Percentiles rank a stretch among this genome's conserved stretches.
Conservation (phyloP, 257 asterid species). For the Eucommia ulmoides region DNA sequence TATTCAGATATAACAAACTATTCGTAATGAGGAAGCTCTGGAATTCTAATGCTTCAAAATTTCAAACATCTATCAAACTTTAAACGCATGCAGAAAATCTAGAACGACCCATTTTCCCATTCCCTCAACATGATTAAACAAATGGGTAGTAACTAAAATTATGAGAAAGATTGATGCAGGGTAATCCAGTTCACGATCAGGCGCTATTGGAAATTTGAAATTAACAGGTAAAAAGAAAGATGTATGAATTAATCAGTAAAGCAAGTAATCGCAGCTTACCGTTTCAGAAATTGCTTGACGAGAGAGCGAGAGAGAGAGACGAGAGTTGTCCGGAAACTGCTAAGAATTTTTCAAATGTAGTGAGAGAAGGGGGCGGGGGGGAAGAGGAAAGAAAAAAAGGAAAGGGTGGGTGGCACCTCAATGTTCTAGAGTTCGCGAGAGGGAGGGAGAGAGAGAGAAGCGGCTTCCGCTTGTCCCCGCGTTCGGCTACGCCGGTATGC, state of each 20-base stretch:
- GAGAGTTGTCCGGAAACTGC: too few relatives aligned
- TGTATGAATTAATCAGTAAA: not conserved
- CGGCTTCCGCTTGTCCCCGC: too few relatives aligned
- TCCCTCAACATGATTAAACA: not conserved
- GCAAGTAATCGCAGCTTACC: not conserved
- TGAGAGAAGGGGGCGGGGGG: not conserved
- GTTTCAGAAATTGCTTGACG: not conserved
- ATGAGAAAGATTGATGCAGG: not conserved
- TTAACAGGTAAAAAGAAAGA: not conserved
- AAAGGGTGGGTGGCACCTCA: not conserved
- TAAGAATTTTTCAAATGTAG: not conserved
- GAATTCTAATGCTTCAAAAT: too few relatives aligned
- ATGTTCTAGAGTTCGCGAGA: not conserved
- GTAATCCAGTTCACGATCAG: not conserved
- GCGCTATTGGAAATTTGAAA: not conserved
- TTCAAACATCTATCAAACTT: not conserved
- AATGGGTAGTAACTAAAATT: not conserved
- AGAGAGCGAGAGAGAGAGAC: not conserved
- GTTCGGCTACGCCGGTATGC: too few relatives aligned
- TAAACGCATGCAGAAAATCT: not conserved
- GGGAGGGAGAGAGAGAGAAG: not conserved
- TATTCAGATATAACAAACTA: too few relatives aligned
- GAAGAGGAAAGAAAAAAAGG: not conserved
- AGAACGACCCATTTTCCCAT: not conserved
- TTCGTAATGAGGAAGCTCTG: too few relatives aligned